Base-by-base conservation (phyloP, 768 basidiomycete species). In the Pulveroboletus sp. region DNA sequence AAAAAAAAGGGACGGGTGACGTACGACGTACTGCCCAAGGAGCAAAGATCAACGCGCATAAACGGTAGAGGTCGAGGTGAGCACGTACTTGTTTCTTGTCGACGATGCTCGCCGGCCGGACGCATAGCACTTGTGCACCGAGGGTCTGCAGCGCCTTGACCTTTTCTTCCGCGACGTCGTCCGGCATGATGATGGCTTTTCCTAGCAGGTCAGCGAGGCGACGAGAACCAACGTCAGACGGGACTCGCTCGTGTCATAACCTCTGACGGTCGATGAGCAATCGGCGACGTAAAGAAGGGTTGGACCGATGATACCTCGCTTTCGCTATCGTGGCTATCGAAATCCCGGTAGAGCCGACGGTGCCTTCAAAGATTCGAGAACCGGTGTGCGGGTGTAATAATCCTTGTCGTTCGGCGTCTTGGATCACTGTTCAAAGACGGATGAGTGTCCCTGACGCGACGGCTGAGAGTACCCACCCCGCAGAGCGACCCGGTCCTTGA, bases 401-500 rank as follows among this genome's bases (percentile, higher is more conserved):
- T 1, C 93, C 93, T 51, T 79, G 74, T 9, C 77, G 77, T 64
- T 98, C 95, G 0, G 96, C 96, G 60, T 97, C 89, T 54, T 93
- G 81, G 57, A 99, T 92, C 76, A 98, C 95, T 98, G 63, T 16
- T 23, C 27, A 5, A 29, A 12, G 23, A 22, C n/a, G 20, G 6
- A 29, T 41, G 11, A 50, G 39, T 34, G 47, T 53, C 19, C 3
- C 4, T 1, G 26, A 41, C 34, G 52, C 30, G 42, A 50, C 38
- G 19, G 12, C 5, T 9, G n/a, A 6, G 0, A n/a, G 9, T 16
- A 57, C 81, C 51, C 61, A 96, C 94, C 91, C 67, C 83, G 80
- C 51, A 97, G 67, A 0, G 94, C 95, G n/a, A 98, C 95, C 26
- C 96, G 82, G 67, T 99, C 96, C 67, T 99, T 99, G 43, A 97